A percentile compares a stretch with the other conserved stretches of the same genome.
Evolutionary conservation across 2,329 filamentous ascomycete species (phyloP).

Genomic region (Amauroascus verrucosus): DNA sequence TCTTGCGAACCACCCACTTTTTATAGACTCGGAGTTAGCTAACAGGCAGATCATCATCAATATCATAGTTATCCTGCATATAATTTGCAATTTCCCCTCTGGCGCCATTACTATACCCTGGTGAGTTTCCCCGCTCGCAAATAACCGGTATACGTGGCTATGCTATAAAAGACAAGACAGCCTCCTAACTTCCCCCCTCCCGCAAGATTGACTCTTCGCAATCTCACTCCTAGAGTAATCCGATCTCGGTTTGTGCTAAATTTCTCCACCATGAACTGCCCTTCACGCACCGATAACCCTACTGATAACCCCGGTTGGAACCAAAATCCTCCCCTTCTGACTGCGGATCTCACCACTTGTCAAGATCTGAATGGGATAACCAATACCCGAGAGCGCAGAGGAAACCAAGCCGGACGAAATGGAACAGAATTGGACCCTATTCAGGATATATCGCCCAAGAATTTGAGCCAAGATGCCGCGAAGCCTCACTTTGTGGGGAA

Average conservation of each 20-base stretch:
- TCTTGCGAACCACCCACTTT: no score
- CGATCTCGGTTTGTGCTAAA: neutral
- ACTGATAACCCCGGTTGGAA: constrained; percentile 47
- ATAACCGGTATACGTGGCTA: no score
- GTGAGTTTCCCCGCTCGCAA: no score
- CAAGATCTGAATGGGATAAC: constrained; percentile 53
- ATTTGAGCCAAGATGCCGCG: constrained; percentile 17
- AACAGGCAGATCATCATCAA: no score
- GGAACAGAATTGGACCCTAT: constrained; percentile 22
- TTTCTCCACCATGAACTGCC: constrained; percentile 49
- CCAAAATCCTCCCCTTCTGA: constrained; percentile 50
- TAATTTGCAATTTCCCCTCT: no score
- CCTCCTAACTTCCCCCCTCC: no score
- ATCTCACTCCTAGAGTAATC: neutral
- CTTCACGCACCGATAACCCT: constrained; percentile 50
- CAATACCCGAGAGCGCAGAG: constrained; percentile 46
- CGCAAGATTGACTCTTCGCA: no score
- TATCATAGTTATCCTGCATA: no score
- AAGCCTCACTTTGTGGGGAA: neutral
- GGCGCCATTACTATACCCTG: no score
- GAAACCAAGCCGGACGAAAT: constrained; percentile 26
- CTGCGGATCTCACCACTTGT: constrained; percentile 51
- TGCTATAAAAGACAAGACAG: no score
- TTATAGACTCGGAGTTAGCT: no score
- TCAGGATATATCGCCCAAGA: constrained; percentile 22